Conservation (phyloP, 2,329 filamentous ascomycete genomes). For the Arthrobotrys sphaeroides region DNA sequence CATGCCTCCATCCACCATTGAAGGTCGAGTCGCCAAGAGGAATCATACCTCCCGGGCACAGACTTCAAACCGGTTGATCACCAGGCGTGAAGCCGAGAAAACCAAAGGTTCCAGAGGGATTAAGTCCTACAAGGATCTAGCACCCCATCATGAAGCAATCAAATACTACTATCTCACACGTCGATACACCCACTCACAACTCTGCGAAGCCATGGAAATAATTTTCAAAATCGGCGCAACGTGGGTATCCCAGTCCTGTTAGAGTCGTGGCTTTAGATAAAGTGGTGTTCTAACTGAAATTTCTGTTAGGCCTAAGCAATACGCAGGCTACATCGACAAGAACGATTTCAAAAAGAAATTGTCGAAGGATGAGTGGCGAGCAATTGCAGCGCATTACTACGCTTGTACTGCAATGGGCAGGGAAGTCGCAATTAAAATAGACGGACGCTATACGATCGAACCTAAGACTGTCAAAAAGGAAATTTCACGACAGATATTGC, state of each 20-base stretch:
- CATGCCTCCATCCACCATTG: background rate
- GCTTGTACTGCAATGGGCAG: background rate
- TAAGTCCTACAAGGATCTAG: background rate
- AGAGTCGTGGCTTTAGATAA: background rate
- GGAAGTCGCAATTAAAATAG: background rate
- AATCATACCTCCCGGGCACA: background rate
- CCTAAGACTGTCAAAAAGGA: background rate
- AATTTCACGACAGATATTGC: background rate
- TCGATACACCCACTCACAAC: background rate
- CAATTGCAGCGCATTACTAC: background rate
- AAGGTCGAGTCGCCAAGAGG: background rate
- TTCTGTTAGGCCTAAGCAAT: background rate
- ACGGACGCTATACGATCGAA: background rate
- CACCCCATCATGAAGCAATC: background rate
- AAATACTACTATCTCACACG: slow-evolving; percentile 21
- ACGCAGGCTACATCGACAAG: background rate
- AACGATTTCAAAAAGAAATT: slow-evolving; percentile 5
- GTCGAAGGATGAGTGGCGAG: background rate
- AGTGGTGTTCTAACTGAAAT: background rate
- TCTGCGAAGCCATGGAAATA: slow-evolving; percentile 1
- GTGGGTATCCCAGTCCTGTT: background rate
- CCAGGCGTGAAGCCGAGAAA: background rate
- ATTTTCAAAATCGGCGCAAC: slow-evolving; percentile 14
- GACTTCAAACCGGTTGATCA: background rate
- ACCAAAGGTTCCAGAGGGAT: background rate